Evolutionary conservation across 2,329 filamentous ascomycete species (phyloP).

Genomic region (Cladosporium sp.): DNA sequence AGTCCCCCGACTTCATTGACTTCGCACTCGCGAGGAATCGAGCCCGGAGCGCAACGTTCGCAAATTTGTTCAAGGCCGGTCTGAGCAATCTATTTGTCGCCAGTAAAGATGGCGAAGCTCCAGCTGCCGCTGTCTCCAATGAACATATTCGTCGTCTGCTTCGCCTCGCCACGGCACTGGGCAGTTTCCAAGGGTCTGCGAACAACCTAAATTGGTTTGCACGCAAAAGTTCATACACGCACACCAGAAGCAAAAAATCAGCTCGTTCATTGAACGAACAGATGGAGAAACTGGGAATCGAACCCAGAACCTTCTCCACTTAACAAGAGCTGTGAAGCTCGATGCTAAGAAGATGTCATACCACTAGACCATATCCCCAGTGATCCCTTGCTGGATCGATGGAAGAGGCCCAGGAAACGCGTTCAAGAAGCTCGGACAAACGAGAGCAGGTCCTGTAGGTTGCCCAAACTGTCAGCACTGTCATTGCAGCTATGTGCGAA

Average conservation of each 20-base stretch:
- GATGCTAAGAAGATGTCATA: constrained; percentile 4
- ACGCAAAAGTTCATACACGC: no score
- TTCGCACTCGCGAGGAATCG: neutral
- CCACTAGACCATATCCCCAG: constrained; percentile 1
- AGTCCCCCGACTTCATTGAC: neutral
- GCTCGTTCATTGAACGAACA: neutral
- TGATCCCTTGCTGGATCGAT: neutral
- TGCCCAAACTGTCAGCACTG: no score
- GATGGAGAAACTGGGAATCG: constrained; percentile 7
- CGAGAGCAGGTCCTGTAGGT: no score
- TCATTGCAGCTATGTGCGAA: no score
- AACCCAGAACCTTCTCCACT: constrained; percentile 3
- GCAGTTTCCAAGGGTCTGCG: neutral
- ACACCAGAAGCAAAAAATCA: neutral
- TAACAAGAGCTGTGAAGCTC: neutral
- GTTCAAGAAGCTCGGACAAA: no score
- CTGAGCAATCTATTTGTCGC: no score
- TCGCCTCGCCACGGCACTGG: neutral
- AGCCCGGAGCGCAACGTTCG: no score
- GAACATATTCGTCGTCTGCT: no score
- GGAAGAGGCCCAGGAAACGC: neutral
- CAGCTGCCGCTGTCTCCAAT: no score
- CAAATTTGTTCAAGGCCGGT: no score
- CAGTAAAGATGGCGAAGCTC: no score
- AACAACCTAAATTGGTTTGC: neutral